phyloP scores from a whole-genome alignment of 2,329 filamentous ascomycete genomes.

The Incumbomyces delicatus region DNA sequence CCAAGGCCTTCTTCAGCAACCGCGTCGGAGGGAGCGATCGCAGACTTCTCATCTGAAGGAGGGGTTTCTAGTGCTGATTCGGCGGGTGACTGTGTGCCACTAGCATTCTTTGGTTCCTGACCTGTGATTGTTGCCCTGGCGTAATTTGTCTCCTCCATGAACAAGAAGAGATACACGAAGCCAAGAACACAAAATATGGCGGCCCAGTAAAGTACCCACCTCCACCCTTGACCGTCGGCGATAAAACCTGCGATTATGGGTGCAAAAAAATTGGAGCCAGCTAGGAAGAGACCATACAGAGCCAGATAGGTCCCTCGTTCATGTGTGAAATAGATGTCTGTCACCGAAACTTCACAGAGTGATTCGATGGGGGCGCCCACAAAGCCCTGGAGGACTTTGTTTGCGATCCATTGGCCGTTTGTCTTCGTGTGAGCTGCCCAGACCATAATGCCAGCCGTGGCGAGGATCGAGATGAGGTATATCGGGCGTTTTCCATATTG shows the following conservation, averaged over 20 bases:
- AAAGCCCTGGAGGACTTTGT: constrained; percentile 39
- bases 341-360: constrained; percentile 38
- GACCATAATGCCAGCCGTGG: constrained; percentile 28
- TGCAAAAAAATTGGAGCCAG: constrained; percentile 22
- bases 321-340: constrained; percentile 32
- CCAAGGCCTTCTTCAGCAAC: too few species aligned
- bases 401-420: constrained; percentile 39
- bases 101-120: too few species aligned
- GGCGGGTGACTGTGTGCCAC: too few species aligned
- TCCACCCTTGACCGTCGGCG: constrained; percentile 15
- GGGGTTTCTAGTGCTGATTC: too few species aligned
- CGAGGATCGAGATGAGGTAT: constrained; percentile 23
- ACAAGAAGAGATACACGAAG: too few species aligned
- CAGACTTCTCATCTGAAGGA: too few species aligned
- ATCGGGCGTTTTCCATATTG: constrained; percentile 30
- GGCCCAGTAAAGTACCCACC: constrained; percentile 19
- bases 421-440: constrained; percentile 37
- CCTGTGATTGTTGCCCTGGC: too few species aligned
- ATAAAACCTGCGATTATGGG: constrained; percentile 27
- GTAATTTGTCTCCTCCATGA: too few species aligned
- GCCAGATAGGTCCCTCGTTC: constrained; percentile 17
- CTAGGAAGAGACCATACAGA: constrained; percentile 17
- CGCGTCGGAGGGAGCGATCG: too few species aligned
- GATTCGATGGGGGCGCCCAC: constrained; percentile 41
- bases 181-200: constrained; percentile 11